Evolutionary conservation across 441 rosid genomes (phyloP).

Genomic region (Rhodomyrtus psidioides): DNA sequence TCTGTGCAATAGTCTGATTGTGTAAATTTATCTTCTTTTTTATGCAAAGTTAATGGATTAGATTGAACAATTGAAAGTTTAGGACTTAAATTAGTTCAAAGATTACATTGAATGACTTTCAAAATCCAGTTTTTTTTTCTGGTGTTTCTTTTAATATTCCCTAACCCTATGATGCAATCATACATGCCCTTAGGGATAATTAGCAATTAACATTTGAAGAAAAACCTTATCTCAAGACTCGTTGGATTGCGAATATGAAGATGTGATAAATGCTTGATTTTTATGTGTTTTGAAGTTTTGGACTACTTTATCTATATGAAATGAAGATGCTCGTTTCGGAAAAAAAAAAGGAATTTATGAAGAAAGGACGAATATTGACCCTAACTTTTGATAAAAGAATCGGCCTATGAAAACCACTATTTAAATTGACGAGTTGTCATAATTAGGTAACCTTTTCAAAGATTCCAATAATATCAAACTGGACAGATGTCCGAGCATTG

Average conservation of each 20-base stretch:
- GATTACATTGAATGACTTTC: too few relatives aligned
- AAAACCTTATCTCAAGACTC: neutral
- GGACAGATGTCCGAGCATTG: neutral
- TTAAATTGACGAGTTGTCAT: neutral
- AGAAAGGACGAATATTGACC: neutral
- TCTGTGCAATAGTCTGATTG: too few relatives aligned
- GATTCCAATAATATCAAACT: neutral
- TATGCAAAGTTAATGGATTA: too few relatives aligned
- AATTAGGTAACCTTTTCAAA: neutral
- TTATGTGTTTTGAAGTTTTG: neutral
- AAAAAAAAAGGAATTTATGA: neutral
- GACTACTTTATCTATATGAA: too few relatives aligned
- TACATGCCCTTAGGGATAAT: neutral
- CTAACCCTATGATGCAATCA: neutral
- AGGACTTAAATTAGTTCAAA: too few relatives aligned
- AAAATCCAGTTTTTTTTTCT: too few relatives aligned
- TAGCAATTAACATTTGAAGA: neutral
- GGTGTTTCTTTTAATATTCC: too few relatives aligned
- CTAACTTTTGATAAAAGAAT: neutral
- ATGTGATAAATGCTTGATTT: neutral
- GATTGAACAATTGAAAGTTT: too few relatives aligned
- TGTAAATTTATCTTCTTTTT: too few relatives aligned
- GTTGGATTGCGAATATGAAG: neutral
- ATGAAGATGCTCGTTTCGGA: too few relatives aligned
- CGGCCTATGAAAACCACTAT: neutral